Evolutionary conservation across 2,329 filamentous ascomycete species (phyloP).

Genomic region (Huntiella savannae): DNA sequence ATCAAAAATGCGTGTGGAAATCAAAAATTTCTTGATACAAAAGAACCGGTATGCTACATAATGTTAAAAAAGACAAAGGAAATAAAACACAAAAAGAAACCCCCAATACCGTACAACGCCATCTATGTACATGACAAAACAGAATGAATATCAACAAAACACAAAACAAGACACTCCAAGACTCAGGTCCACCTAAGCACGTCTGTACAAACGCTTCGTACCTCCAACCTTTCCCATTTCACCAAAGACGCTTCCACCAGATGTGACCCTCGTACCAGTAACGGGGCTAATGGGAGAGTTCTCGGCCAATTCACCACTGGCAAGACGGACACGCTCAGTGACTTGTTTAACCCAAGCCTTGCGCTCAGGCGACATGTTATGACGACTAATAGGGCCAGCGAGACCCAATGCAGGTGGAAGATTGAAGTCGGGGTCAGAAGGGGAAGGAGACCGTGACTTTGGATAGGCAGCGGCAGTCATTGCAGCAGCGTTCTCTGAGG

Average conservation of each 20-base stretch:
- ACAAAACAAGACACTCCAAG: background rate
- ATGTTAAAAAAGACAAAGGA: background rate
- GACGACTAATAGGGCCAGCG: slow-evolving; percentile 48
- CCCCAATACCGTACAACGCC: background rate
- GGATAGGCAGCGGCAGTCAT: slow-evolving; percentile 19
- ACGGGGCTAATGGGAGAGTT: background rate
- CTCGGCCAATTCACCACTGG: slow-evolving; percentile 40
- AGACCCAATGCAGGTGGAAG: slow-evolving; percentile 34
- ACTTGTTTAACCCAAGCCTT: slow-evolving; percentile 68
- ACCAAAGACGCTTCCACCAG: slow-evolving; percentile 27
- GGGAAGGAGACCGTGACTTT: slow-evolving; percentile 14
- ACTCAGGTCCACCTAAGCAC: slow-evolving; percentile 15
- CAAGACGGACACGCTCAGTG: slow-evolving; percentile 58
- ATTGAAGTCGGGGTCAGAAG: slow-evolving; percentile 15
- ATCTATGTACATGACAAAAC: background rate
- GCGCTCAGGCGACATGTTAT: slow-evolving; percentile 52
- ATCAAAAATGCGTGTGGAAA: background rate
- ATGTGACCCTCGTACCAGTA: background rate
- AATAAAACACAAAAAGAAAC: slow-evolving; percentile 1
- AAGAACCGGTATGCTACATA: background rate
- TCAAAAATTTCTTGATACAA: background rate
- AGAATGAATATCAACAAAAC: background rate
- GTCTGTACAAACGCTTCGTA: slow-evolving; percentile 52
- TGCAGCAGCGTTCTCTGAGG: slow-evolving; percentile 12
- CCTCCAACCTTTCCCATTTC: slow-evolving; percentile 53